Evolutionary conservation across 805 yeast genomes (phyloP), one percentile per base, ranked within the genome.

Genomic region (Spathaspora boniae): DNA sequence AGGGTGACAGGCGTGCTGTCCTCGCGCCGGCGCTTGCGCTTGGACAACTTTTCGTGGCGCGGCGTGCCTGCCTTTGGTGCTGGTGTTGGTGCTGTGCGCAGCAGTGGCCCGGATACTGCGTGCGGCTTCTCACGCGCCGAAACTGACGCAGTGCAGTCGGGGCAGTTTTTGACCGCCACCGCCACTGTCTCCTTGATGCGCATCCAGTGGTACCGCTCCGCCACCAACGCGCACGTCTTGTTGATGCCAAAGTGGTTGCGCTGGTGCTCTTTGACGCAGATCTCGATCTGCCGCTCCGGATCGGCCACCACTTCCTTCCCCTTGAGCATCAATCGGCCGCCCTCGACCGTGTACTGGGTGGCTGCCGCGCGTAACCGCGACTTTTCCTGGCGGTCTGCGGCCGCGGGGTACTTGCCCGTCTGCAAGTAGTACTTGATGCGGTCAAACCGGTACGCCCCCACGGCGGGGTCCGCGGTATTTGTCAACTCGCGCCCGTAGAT

Each of bases 121-220:
- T n/a, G n/a, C n/a, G n/a, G n/a, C n/a, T n/a, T n/a, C n/a, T n/a
- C 45, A 29, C 18, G 60, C 69, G 42, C 78, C 81, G 25, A 82
- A n/a, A n/a, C n/a, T n/a, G n/a, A n/a, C n/a, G n/a, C n/a, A n/a
- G n/a, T 67, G 56, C 98, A 91, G 33, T 78, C 82, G 2, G 70
- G 66, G 56, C 98, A 93, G 41, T 78, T 75, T 36, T 81, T 70
- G 35, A 89, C 80, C 1, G 86, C 91, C 20, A 78, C 76, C 1
- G 84, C 80, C 1, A 86, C 96, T 0, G 96, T 86, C 38, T 78
- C 87, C 58, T 93, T 89, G 44, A 91, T 84, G 34, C 95, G 75
- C 1, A 87, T 76, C 97, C 98, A 91, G 56, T 87, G 95, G 48
- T 84, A 91, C 46, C 76, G 74, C 43, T 84, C 93, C 1, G 89